phyloP scores from a whole-genome alignment of 2,329 filamentous ascomycete species.

The Purpureocillium takamizusanense region DNA sequence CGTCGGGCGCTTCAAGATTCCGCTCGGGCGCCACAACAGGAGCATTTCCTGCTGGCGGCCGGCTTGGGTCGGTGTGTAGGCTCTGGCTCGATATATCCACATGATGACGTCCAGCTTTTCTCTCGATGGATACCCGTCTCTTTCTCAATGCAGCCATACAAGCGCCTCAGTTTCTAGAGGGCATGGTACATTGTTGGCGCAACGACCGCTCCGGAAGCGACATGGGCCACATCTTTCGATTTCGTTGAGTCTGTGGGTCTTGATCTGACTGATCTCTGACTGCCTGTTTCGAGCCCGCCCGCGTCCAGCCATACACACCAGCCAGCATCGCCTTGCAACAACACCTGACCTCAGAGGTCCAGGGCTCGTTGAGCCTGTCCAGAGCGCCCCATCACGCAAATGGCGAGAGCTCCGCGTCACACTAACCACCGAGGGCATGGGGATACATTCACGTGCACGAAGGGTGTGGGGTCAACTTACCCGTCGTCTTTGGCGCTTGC shows the following conservation, averaged over 20 bases:
- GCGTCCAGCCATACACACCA: background rate
- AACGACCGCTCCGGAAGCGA: no score
- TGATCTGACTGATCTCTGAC: background rate
- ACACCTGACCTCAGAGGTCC: constrained; percentile 9
- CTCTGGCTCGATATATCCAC: constrained; percentile 19
- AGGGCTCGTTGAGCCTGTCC: constrained; percentile 6
- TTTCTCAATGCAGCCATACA: background rate
- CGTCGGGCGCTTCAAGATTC: constrained; percentile 32
- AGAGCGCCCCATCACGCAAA: no score
- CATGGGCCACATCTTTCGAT: no score
- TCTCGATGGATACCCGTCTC: constrained; percentile 3
- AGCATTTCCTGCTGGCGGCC: constrained; percentile 16
- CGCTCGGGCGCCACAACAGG: constrained; percentile 22
- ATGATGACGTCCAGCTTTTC: constrained; percentile 10
- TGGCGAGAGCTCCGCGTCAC: constrained; percentile 11
- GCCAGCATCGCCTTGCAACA: background rate
- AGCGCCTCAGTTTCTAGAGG: background rate
- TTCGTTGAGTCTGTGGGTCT: no score
- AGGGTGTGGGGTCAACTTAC: constrained; percentile 22
- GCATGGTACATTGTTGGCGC: background rate
- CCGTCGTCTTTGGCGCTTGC: constrained; percentile 54
- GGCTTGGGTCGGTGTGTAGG: constrained; percentile 19
- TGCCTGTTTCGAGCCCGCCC: background rate
- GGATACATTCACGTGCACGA: background rate
- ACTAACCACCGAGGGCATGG: background rate